phyloP scores from a whole-genome alignment of 192 early-diverging fungal genomes.

The Entomortierella lignicola region DNA sequence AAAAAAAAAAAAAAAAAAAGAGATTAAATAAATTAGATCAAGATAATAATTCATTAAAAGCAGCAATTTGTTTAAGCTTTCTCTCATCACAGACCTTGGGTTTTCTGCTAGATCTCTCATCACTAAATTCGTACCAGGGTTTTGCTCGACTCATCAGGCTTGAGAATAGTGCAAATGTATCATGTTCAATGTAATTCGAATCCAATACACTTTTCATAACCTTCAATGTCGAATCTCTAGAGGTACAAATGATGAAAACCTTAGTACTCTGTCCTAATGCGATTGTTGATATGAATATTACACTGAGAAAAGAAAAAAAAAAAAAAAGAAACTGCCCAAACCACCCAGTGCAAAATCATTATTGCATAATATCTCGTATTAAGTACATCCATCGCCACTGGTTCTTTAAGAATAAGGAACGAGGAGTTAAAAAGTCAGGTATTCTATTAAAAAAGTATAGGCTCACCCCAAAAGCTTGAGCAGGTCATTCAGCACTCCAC shows the following conservation, averaged over 20 bases:
- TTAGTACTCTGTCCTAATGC: too few species aligned
- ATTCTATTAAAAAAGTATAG: background rate
- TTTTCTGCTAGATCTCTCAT: conserved; percentile 54
- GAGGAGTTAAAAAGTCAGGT: background rate
- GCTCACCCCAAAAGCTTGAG: conserved; percentile 3
- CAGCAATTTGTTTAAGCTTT: background rate
- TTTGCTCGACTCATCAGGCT: conserved; percentile 83
- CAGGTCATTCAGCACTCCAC: conserved; percentile 21
- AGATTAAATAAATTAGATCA: background rate
- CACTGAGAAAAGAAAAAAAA: too few species aligned
- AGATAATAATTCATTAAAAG: too few species aligned
- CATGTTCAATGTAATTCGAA: conserved; percentile 84
- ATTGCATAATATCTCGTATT: too few species aligned
- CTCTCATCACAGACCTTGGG: conserved; percentile 30
- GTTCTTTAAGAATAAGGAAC: too few species aligned
- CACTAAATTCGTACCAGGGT: conserved; percentile 89
- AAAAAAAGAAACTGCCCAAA: background rate
- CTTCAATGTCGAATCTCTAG: conserved; percentile 51
- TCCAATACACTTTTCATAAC: conserved; percentile 71
- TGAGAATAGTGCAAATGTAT: conserved; percentile 85
- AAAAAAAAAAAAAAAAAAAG: too few species aligned
- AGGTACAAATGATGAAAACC: background rate
- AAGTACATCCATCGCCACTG: too few species aligned
- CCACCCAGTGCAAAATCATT: too few species aligned
- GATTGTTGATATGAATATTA: too few species aligned